These are phyloP conservation scores for Xenosphaeropsis pyriputrescens DNA, from an alignment of 2,329 filamentous ascomycete species.

Conservation along the genomic window DNA sequence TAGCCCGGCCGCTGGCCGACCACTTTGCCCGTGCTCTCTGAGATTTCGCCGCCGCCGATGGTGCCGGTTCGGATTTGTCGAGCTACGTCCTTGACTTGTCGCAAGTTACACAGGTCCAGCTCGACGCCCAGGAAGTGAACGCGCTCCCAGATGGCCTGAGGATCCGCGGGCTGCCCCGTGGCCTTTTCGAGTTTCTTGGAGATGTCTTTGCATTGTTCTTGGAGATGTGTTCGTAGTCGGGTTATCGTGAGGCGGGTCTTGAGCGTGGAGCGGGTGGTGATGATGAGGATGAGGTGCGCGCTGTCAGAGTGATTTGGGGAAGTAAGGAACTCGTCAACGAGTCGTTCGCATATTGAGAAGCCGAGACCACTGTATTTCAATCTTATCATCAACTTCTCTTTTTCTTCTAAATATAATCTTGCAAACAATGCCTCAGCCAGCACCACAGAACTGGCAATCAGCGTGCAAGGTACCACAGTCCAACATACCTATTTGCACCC, in stretches of 20 bases:
- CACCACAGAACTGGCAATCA: background rate
- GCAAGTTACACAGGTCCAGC: constrained; percentile 45
- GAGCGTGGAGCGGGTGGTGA: constrained; percentile 61
- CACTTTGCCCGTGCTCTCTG: constrained; percentile 29
- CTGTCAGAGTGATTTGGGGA: constrained; percentile 48
- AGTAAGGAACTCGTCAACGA: constrained; percentile 80
- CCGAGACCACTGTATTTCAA: constrained; percentile 60
- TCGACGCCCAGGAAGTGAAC: constrained; percentile 43
- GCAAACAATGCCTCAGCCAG: background rate
- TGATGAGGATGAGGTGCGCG: constrained; percentile 63
- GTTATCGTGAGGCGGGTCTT: constrained; percentile 64
- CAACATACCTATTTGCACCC: constrained; percentile 64
- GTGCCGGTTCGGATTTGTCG: constrained; percentile 5
- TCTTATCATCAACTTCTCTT: constrained; percentile 13
- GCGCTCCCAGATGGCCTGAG: constrained; percentile 27
- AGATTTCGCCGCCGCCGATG: constrained; percentile 27
- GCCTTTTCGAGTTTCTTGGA: constrained; percentile 27
- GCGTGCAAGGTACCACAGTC: constrained; percentile 4
- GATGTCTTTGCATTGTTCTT: constrained; percentile 23
- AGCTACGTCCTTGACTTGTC: constrained; percentile 24
- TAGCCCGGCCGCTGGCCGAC: constrained; percentile 23
- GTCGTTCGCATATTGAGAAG: constrained; percentile 65
- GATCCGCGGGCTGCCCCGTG: background rate
- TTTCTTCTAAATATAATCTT: constrained; percentile 1
- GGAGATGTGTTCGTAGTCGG: constrained; percentile 47